These are phyloP conservation scores for Talaromyces sp. DNA, from an alignment of 2,329 filamentous ascomycete species.

Conservation along the genomic window DNA sequence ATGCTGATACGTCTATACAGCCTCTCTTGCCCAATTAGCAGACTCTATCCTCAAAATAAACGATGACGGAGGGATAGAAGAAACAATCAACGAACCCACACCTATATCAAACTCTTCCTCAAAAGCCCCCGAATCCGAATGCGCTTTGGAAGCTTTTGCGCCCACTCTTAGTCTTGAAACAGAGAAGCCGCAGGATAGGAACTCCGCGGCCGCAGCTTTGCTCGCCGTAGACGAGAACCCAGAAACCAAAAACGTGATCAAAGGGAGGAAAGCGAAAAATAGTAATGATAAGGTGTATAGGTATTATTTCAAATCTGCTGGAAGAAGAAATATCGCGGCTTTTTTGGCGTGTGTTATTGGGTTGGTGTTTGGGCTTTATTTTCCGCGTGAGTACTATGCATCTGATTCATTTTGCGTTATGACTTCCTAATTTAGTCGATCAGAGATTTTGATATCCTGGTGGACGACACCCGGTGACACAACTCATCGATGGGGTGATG, in stretches of 20 bases:
- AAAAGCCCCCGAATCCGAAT: not conserved
- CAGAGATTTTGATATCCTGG: not conserved
- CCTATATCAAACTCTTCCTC: not conserved
- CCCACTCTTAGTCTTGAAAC: not conserved
- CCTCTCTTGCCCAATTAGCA: not conserved
- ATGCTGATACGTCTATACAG: not conserved
- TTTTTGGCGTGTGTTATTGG: not conserved
- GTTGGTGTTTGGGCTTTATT: constrained; percentile 1
- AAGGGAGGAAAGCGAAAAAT: not conserved
- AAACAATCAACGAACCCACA: not conserved
- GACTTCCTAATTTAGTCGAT: not conserved
- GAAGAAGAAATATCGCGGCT: not conserved
- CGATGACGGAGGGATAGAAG: not conserved
- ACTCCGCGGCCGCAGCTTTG: not conserved
- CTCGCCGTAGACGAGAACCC: not conserved
- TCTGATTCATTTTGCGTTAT: not conserved
- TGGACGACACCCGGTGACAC: not conserved
- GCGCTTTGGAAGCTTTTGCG: not conserved
- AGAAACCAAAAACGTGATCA: not conserved
- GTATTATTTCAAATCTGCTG: not conserved
- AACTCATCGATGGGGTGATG: not conserved
- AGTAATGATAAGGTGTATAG: not conserved
- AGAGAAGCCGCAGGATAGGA: not conserved
- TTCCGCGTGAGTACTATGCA: not conserved
- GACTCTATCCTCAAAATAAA: not conserved